A percentile compares a stretch with the other conserved stretches of the same genome.
These are phyloP conservation scores for Syncephalastrum monosporum DNA, from an alignment of 371 early-diverging fungal genomes.

Conservation along the genomic window DNA sequence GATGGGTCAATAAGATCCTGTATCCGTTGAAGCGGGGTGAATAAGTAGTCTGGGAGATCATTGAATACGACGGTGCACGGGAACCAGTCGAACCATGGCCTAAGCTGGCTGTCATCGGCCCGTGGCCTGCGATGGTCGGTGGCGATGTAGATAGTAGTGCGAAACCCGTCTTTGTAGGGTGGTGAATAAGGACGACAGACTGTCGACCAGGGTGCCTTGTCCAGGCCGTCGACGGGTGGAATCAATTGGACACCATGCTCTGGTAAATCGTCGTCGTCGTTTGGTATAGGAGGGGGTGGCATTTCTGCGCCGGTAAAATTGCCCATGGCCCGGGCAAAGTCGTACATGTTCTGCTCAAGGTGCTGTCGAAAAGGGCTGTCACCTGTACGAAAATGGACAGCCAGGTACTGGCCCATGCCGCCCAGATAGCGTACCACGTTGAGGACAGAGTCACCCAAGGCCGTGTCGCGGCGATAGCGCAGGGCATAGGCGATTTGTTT, in stretches of 20 bases:
- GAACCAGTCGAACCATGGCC: constrained; percentile 34
- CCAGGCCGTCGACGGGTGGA: constrained; percentile 10
- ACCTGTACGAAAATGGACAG: constrained; percentile 42
- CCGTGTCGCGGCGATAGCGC: constrained; percentile 34
- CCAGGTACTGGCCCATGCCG: constrained; percentile 24
- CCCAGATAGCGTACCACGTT: constrained; percentile 33
- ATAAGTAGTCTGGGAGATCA: constrained; percentile 29
- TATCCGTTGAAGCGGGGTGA: constrained; percentile 27
- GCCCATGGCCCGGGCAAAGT: constrained; percentile 11
- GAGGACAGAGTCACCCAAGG: constrained; percentile 30
- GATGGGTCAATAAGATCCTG: constrained; percentile 26
- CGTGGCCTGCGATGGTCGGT: constrained; percentile 41
- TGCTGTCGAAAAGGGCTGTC: constrained; percentile 31
- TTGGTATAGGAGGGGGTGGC: constrained; percentile 1
- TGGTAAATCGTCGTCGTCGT: constrained; percentile 3
- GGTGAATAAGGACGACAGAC: constrained; percentile 5
- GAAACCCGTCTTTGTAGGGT: neutral
- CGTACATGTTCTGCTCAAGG: constrained; percentile 17
- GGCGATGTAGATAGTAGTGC: constrained; percentile 29
- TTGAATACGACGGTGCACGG: constrained; percentile 36
- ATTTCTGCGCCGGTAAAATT: constrained; percentile 4
- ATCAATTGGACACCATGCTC: constrained; percentile 1
- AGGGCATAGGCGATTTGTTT: constrained; percentile 21
- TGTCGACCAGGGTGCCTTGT: constrained; percentile 17
- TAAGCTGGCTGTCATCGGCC: constrained; percentile 13